These are phyloP conservation scores for Eragrostis tef DNA, from an alignment of 202 grass and related monocot species.

Conservation along the genomic window DNA sequence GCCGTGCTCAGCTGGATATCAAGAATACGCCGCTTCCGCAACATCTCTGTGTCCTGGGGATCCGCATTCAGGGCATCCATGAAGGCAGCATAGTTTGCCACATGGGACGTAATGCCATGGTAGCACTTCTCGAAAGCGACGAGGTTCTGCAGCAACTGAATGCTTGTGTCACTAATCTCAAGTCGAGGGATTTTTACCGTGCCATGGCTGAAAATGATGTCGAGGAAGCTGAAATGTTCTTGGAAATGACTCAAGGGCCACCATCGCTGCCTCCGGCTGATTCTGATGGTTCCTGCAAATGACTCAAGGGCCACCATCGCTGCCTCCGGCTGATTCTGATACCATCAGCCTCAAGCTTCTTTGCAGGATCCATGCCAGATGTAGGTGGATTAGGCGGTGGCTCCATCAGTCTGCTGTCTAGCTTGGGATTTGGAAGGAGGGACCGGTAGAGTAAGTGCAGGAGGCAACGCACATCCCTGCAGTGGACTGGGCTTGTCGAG, in stretches of 20 bases:
- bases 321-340: constrained; percentile 24
- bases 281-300: constrained; percentile 29
- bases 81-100: constrained; percentile 17
- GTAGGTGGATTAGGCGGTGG: constrained; percentile 38
- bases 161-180: constrained; percentile 48
- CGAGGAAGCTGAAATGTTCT: constrained; percentile 31
- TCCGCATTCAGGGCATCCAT: constrained; percentile 43
- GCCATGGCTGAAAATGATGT: constrained; percentile 47
- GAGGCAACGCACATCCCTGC: constrained; percentile 28
- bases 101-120: constrained; percentile 18
- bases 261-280: background rate
- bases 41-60: constrained; percentile 40
- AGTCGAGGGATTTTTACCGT: constrained; percentile 43
- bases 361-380: background rate
- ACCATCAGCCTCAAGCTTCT: constrained; percentile 31
- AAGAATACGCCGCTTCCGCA: constrained; percentile 3
- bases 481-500: background rate
- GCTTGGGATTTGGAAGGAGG: constrained; percentile 41
- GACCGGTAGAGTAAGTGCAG: constrained; percentile 49
- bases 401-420: constrained; percentile 15
- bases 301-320: background rate
- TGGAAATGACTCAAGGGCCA: constrained; percentile 11
- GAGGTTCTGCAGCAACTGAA: constrained; percentile 53
- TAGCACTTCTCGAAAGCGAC: constrained; percentile 53
- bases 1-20: background rate